Conservation (phyloP, 2,329 filamentous ascomycete species). For the Pseudogymnoascus pannorum region DNA sequence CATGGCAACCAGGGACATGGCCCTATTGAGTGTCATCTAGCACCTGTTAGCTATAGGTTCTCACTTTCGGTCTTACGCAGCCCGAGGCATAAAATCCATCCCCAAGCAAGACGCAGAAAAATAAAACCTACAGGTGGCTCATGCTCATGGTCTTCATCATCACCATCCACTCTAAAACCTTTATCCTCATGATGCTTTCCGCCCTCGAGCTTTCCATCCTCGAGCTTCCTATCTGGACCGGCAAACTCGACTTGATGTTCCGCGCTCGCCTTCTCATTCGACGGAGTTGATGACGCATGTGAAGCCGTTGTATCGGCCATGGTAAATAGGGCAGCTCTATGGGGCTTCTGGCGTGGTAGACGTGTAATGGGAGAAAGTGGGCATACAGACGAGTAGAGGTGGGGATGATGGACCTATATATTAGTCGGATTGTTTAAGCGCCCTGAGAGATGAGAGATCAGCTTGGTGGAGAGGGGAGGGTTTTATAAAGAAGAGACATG, state of each 20-base stretch:
- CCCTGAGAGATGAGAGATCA: neutral
- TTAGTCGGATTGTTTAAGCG: neutral
- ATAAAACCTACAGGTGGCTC: conserved; percentile 35
- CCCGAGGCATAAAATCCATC: neutral
- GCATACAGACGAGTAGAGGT: neutral
- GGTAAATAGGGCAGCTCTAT: neutral
- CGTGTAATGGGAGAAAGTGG: neutral
- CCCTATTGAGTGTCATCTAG: conserved; percentile 36
- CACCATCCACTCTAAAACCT: conserved; percentile 38
- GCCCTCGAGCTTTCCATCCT: neutral
- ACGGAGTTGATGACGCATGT: conserved; percentile 16
- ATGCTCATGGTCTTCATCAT: conserved; percentile 40
- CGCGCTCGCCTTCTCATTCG: conserved; percentile 19
- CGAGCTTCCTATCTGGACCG: neutral
- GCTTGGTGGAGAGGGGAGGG: neutral
- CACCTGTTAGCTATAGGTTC: conserved; percentile 17
- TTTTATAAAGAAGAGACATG: neutral
- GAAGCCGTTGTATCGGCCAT: conserved; percentile 10
- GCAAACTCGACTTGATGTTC: neutral
- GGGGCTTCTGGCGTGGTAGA: neutral
- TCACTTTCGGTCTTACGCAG: neutral
- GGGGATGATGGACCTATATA: neutral
- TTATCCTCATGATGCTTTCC: conserved; percentile 39
- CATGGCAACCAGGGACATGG: conserved; percentile 49
- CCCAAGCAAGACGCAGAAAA: neutral